Percentiles rank a stretch among this genome's conserved stretches.
These are phyloP conservation scores for Dipteronia dyeriana DNA, from an alignment of 345 rosid genomes.

Conservation along the genomic window DNA sequence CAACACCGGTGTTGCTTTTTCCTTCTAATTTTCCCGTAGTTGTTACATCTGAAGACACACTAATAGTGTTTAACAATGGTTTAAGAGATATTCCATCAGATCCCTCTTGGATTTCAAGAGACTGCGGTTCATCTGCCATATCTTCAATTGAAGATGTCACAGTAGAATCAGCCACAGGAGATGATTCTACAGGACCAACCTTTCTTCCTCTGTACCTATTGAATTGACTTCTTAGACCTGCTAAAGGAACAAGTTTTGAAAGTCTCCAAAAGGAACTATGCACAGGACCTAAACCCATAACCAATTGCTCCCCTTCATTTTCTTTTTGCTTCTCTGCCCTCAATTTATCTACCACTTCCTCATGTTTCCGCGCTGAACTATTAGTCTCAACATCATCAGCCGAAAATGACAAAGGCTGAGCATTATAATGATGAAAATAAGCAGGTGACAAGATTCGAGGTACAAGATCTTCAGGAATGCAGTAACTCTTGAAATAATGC, in stretches of 20 bases:
- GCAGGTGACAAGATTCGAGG: slow-evolving; percentile 96
- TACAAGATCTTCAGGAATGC: slow-evolving; percentile 96
- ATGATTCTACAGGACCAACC: slow-evolving; percentile 44
- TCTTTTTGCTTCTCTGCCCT: slow-evolving; percentile 49
- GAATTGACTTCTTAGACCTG: slow-evolving; percentile 62
- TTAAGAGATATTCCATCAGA: slow-evolving; percentile 90
- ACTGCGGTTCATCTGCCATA: slow-evolving; percentile 67
- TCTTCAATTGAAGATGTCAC: slow-evolving; percentile 53
- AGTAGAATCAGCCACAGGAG: slow-evolving; percentile 42
- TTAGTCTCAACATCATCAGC: slow-evolving; percentile 53
- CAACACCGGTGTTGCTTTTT: slow-evolving; percentile 36
- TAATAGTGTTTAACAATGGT: slow-evolving; percentile 55
- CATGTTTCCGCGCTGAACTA: slow-evolving; percentile 37
- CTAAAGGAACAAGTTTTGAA: slow-evolving; percentile 85
- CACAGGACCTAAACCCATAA: slow-evolving; percentile 92
- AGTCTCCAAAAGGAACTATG: slow-evolving; percentile 95
- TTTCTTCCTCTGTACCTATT: slow-evolving; percentile 60
- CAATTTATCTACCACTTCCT: slow-evolving; percentile 41
- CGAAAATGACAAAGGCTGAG: slow-evolving; percentile 50
- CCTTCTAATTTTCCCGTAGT: slow-evolving; percentile 40
- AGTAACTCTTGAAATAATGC: slow-evolving; percentile 87
- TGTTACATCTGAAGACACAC: slow-evolving; percentile 34
- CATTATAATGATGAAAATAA: slow-evolving; percentile 91
- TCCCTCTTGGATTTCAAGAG: slow-evolving; percentile 96
- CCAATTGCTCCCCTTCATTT: slow-evolving; percentile 68